A percentile compares a stretch with the other conserved stretches of the same genome.
Evolutionary conservation across 2,329 filamentous ascomycete species (phyloP).

Genomic region (Chaetomium strumarium): DNA sequence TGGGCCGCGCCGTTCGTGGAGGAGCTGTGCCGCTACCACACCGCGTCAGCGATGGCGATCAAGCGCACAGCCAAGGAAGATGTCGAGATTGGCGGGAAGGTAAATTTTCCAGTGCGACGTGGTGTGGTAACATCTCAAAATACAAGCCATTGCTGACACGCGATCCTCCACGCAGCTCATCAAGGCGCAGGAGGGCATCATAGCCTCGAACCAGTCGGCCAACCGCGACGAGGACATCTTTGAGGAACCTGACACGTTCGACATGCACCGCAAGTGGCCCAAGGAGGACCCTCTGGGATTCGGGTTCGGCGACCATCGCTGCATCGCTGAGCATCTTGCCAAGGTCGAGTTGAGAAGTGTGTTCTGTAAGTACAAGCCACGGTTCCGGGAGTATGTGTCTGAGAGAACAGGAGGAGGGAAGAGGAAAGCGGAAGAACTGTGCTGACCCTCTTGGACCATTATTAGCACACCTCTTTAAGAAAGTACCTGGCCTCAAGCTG

Average conservation of each 20-base stretch:
- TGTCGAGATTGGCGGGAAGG: slow-evolving; percentile 38
- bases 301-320: slow-evolving; percentile 42
- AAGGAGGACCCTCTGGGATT: slow-evolving; percentile 37
- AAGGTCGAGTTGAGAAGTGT: slow-evolving; percentile 38
- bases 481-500: slow-evolving; percentile 35
- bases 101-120: slow-evolving; percentile 6
- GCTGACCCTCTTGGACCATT: background rate
- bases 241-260: slow-evolving; percentile 36
- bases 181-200: slow-evolving; percentile 40
- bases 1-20: slow-evolving; percentile 36
- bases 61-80: slow-evolving; percentile 44
- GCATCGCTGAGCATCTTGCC: slow-evolving; percentile 40
- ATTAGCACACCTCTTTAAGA: slow-evolving; percentile 34
- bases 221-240: slow-evolving; percentile 44
- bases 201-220: slow-evolving; percentile 41
- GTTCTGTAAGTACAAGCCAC: slow-evolving; percentile 33
- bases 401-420: background rate
- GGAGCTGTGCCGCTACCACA: slow-evolving; percentile 45
- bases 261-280: slow-evolving; percentile 36
- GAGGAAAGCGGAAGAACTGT: background rate
- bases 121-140: background rate
- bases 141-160: background rate
- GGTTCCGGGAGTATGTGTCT: too few species aligned
- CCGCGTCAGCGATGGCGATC: slow-evolving; percentile 41
- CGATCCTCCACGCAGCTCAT: slow-evolving; percentile 26